Evolutionary conservation across 805 yeast species (phyloP).

Genomic region (Candida pseudofarinosa): DNA sequence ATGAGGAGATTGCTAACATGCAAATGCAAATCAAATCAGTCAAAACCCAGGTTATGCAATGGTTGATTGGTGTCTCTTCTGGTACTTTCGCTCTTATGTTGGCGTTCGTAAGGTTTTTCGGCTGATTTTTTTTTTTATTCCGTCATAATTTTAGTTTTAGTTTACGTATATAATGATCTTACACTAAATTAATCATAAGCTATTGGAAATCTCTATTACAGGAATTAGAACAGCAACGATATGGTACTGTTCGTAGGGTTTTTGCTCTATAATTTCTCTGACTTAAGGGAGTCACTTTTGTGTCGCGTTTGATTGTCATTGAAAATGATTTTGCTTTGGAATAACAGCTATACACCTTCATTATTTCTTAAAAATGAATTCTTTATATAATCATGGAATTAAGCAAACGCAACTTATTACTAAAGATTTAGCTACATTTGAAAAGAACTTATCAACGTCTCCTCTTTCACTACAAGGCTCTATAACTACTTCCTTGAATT

Average conservation of each 20-base stretch:
- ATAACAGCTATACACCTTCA: neutral
- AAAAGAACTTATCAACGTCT: constrained; percentile 58
- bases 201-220: too few relatives aligned
- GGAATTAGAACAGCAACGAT: too few relatives aligned
- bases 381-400: constrained; percentile 83
- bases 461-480: constrained; percentile 76
- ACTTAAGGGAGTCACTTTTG: neutral
- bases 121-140: constrained; percentile 27
- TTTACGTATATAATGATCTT: neutral
- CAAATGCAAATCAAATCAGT: constrained; percentile 93
- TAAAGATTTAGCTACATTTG: constrained; percentile 65
- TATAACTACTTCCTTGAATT: constrained; percentile 73
- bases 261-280: too few relatives aligned
- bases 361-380: constrained; percentile 53
- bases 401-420: constrained; percentile 75
- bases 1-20: constrained; percentile 92
- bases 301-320: neutral
- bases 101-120: constrained; percentile 82
- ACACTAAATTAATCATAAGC: neutral
- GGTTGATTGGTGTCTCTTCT: constrained; percentile 97
- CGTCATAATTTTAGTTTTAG: neutral
- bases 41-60: constrained; percentile 95
- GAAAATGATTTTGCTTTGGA: neutral
- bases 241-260: too few relatives aligned
- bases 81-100: constrained; percentile 94